Evolutionary conservation across 2,329 filamentous ascomycete species (phyloP).

Genomic region (Sarocladium brachiariae): DNA sequence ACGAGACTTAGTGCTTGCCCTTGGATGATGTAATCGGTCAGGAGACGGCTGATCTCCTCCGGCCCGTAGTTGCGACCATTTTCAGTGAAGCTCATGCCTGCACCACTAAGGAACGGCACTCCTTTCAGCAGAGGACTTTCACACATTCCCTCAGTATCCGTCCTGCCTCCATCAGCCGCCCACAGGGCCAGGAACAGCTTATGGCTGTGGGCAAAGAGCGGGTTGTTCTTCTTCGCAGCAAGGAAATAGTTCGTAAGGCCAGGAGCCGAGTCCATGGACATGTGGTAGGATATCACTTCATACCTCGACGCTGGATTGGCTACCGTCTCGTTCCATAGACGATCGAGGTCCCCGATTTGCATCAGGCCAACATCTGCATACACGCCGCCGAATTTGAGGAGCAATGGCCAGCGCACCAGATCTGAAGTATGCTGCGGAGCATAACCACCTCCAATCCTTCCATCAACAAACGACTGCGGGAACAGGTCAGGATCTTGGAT

Average conservation of each 20-base stretch:
- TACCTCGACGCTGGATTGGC: constrained; percentile 36
- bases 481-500: constrained; percentile 34
- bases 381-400: constrained; percentile 50
- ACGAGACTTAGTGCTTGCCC: constrained; percentile 45
- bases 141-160: constrained; percentile 44
- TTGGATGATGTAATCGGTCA: constrained; percentile 53
- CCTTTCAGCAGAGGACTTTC: constrained; percentile 38
- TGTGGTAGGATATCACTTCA: constrained; percentile 41
- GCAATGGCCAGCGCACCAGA: constrained; percentile 48
- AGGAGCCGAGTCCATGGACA: constrained; percentile 25
- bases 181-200: constrained; percentile 44
- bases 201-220: constrained; percentile 40
- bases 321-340: constrained; percentile 44
- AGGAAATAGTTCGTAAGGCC: constrained; percentile 45
- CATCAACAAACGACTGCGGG: constrained; percentile 42
- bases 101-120: constrained; percentile 28
- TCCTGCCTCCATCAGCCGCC: constrained; percentile 34
- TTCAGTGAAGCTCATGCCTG: constrained; percentile 15
- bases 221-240: constrained; percentile 29
- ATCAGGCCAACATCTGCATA: constrained; percentile 52
- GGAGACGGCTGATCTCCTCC: constrained; percentile 32
- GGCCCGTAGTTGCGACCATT: constrained; percentile 23
- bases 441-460: constrained; percentile 41
- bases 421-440: constrained; percentile 49
- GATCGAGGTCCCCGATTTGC: constrained; percentile 49